Conservation (phyloP, 495 filamentous ascomycete species). For the Hypomontagnella monticulosa region DNA sequence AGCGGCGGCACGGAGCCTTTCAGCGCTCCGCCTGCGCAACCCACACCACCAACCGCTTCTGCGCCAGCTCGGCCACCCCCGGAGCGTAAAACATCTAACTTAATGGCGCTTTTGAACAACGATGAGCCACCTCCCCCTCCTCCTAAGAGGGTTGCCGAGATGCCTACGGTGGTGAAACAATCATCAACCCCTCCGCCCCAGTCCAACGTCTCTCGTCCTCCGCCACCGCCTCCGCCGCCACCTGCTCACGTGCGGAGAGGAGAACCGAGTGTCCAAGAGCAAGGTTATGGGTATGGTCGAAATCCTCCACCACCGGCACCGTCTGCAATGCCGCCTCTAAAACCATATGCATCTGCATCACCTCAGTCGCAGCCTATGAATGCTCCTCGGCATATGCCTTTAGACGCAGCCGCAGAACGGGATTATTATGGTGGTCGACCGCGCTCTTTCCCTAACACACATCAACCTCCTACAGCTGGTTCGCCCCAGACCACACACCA, state of each 20-base stretch:
- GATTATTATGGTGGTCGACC: slow-evolving; percentile 54
- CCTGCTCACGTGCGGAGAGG: slow-evolving; percentile 51
- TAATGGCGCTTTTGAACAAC: slow-evolving; percentile 63
- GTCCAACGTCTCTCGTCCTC: slow-evolving; percentile 49
- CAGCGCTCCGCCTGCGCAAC: slow-evolving; percentile 46
- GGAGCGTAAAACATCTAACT: slow-evolving; percentile 57
- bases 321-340: slow-evolving; percentile 58
- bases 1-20: slow-evolving; percentile 51
- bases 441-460: slow-evolving; percentile 48
- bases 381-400: slow-evolving; percentile 48
- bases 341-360: slow-evolving; percentile 56
- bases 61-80: slow-evolving; percentile 47
- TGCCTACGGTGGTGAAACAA: slow-evolving; percentile 47
- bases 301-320: slow-evolving; percentile 46
- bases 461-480: slow-evolving; percentile 45
- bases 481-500: slow-evolving; percentile 54
- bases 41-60: slow-evolving; percentile 44
- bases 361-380: slow-evolving; percentile 52
- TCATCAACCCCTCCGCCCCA: slow-evolving; percentile 58
- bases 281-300: slow-evolving; percentile 51
- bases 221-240: slow-evolving; percentile 47
- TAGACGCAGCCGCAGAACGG: slow-evolving; percentile 48
- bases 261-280: slow-evolving; percentile 45
- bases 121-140: slow-evolving; percentile 55
- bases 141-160: slow-evolving; percentile 53